Base-by-base conservation (phyloP, 2,329 filamentous ascomycete species). In the Botrytis tulipae region DNA sequence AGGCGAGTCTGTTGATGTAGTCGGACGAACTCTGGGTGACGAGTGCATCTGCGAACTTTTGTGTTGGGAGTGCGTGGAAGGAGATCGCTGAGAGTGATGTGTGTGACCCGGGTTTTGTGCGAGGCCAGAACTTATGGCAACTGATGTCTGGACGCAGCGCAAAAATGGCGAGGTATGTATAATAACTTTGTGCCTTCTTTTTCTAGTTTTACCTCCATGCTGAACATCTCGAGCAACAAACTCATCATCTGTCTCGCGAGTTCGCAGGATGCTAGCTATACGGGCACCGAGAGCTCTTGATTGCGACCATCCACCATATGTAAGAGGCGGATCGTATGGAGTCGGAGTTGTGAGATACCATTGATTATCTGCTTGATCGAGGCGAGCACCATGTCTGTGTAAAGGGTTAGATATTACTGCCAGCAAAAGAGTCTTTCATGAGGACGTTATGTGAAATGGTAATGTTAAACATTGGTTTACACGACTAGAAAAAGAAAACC, bases 91-190 rank as follows among this genome's bases (percentile, higher is more conserved):
- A 80, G 76, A 70, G 74, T 76, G 76, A 78, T 73, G 74, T 75
- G 76, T 76, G 77, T 73, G 77, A 76, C 76, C 79, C 80, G 83
- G 73, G 81, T 87, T 90, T 78, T 93, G 90, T 12, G 92, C 91
- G 66, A 98, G 89, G 40, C 95, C 95, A 9, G 95, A 91, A 79
- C 92, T 92, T 80, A 98, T 93, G 44, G 91, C 95, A 69, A 97
- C 89, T 20, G 94, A 93, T 0, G 95, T 98, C 83, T 99, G 95
- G 22, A 98, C 87, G 82, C 96, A 99, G 82, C 96, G 90, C 71
- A 97, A 85, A 80, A 95, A 99, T 0, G 96, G 96, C n/a, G 95
- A 98, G 76, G 90, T 93, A 83, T 99, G 95, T 73, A 99, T 89
- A 78, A 97, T 88, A 73, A 98, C 87, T 80, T 92, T 93, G 83